Base-by-base conservation (phyloP, 805 yeast species). In the Yarrowia hollandica region DNA sequence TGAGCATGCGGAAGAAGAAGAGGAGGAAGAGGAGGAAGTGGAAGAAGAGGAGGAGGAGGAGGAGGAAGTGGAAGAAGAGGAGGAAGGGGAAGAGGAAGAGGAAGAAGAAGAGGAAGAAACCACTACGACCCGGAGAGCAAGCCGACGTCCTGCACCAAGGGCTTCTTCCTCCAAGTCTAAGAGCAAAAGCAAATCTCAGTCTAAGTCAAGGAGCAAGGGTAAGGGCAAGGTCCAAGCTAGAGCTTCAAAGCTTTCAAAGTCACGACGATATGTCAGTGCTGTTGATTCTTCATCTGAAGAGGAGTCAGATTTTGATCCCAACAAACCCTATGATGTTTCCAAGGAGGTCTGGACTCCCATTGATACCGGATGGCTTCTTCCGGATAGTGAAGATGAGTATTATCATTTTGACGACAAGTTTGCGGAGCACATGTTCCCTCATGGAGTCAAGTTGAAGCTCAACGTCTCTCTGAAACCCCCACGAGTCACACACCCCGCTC, bases 401-500 rank as follows among this genome's bases (percentile, higher is more conserved):
- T 52, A 52, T 25, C 58, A 52, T 14, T 52, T 52, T n/a, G 58
- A 52, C 44, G 58, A 52, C 58, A 16, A 52, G 58, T 52, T 52
- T 26, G 58, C 58, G 8, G 34, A 16, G 15, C 42, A 52, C 44
- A 52, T 52, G 58, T 52, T 52, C 34, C 58, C 58, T 21, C 21
- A 48, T 2, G 55, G 55, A 6, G 41, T 31, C 22, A 55, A 39
- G 9, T 22, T 60, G 4, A 64, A 62, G 18, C 44, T 63, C 4
- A 62, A 44, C 8, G 63, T 59, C 22, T 21, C 46, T 14, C 31
- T 62, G 12, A 63, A 62, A 5, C 46, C 74, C 21, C 83, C 79
- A 41, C 69, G 77, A 4, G 74, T 84, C 5, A 78, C 86, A 0
- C 85, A 85, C 64, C 90, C 91, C 7, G 21, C 42, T 71, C 74